phyloP scores from a whole-genome alignment of 495 filamentous ascomycete genomes.

The Collariella sp. region DNA sequence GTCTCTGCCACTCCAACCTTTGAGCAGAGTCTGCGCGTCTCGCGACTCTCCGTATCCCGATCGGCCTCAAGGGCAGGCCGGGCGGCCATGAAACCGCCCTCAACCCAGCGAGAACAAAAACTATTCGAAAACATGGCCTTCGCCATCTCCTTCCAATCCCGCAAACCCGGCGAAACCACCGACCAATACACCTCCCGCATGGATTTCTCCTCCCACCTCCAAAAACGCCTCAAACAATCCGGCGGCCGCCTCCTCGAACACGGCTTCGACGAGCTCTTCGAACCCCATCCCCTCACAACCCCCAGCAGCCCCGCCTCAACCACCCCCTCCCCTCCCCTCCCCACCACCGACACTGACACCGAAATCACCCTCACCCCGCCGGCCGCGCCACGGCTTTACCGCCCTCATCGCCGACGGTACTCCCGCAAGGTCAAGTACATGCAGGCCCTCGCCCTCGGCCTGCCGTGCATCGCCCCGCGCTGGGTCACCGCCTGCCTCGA shows the following conservation, averaged over 20 bases:
- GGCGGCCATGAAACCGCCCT: not conserved
- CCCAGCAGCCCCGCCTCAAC: conserved; percentile 12
- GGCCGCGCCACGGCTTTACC: conserved; percentile 57
- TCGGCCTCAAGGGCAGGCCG: conserved; percentile 10
- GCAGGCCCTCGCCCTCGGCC: conserved; percentile 82
- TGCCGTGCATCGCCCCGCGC: conserved; percentile 71
- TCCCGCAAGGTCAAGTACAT: conserved; percentile 90
- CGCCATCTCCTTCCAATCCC: conserved; percentile 57
- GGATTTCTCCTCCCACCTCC: conserved; percentile 27
- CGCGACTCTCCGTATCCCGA: conserved; percentile 11
- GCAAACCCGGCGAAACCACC: conserved; percentile 43
- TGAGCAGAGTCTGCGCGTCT: conserved; percentile 24
- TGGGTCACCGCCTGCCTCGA: conserved; percentile 73
- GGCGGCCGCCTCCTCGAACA: conserved; percentile 65
- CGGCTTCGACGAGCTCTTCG: conserved; percentile 82
- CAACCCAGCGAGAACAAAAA: conserved; percentile 12
- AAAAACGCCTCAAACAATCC: conserved; percentile 43
- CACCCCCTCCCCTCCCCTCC: no score
- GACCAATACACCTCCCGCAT: conserved; percentile 45
- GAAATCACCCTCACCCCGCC: conserved; percentile 29
- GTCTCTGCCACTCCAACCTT: conserved; percentile 20
- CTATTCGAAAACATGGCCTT: conserved; percentile 75
- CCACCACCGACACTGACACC: conserved; percentile 20
- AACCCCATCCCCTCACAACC: conserved; percentile 33
- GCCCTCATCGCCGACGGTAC: conserved; percentile 81